Conservation (phyloP, 352 stramenopile genomes). For the Aphanomyces stellatus region DNA sequence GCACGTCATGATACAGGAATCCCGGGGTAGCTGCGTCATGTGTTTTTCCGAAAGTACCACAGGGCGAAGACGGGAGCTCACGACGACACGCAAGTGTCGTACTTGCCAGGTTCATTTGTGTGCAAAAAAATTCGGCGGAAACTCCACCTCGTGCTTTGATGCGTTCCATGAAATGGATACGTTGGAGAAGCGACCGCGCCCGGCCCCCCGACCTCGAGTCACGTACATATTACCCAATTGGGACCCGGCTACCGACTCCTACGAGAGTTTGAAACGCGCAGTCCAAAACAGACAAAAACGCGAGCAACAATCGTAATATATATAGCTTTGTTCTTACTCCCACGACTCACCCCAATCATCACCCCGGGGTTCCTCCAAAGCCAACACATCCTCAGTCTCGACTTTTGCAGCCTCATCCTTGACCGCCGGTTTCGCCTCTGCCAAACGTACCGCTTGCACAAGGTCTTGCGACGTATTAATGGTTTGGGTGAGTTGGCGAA, state of each 20-base stretch:
- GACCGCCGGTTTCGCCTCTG: too few species aligned
- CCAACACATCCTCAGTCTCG: too few species aligned
- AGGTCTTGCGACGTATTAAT: background rate
- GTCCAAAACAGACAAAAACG: background rate
- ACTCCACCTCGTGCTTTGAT: conserved; percentile 13
- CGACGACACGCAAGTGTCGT: background rate
- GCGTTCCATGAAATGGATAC: conserved; percentile 2
- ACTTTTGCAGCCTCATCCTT: too few species aligned
- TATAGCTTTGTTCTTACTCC: conserved; percentile 4
- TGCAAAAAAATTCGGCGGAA: conserved; percentile 4
- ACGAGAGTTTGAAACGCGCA: conserved; percentile 14
- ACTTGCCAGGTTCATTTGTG: conserved; percentile 15
- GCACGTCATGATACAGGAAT: background rate
- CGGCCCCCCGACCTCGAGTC: background rate
- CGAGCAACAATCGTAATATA: background rate
- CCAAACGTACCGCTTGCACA: background rate
- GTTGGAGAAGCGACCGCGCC: conserved; percentile 3
- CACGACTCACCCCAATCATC: conserved; percentile 20
- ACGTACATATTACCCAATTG: conserved; percentile 18
- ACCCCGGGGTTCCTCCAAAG: background rate
- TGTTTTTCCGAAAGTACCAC: conserved; percentile 18
- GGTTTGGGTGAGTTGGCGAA: background rate
- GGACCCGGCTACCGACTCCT: conserved; percentile 14
- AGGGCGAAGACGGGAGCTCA: conserved; percentile 4
- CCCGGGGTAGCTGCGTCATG: conserved; percentile 4